Percentiles rank a stretch among this genome's conserved stretches.
phyloP scores from a whole-genome alignment of 2,329 filamentous ascomycete genomes.

The Claviceps sp. region DNA sequence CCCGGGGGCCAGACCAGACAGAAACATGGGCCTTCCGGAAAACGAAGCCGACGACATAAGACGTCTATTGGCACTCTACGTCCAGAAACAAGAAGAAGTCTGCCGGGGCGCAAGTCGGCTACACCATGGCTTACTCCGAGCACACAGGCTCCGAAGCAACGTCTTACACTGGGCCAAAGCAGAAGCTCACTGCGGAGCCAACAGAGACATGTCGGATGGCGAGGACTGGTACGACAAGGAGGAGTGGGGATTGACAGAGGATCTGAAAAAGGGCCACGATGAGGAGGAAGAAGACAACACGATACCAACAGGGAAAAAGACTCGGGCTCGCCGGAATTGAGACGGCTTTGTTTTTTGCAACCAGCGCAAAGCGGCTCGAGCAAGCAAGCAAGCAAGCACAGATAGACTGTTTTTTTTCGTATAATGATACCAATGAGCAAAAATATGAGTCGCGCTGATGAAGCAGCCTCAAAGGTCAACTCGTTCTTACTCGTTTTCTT shows the following conservation, averaged over 20 bases:
- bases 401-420: neutral
- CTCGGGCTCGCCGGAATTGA: conserved; percentile 34
- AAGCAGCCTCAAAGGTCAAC: too few relatives aligned
- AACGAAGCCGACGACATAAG: conserved; percentile 68
- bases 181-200: conserved; percentile 54
- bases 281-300: conserved; percentile 69
- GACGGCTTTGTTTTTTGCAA: neutral
- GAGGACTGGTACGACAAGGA: conserved; percentile 83
- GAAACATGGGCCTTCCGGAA: conserved; percentile 57
- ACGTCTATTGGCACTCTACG: conserved; percentile 58
- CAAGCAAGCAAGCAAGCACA: neutral
- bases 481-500: too few relatives aligned
- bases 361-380: neutral
- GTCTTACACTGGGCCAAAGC: conserved; percentile 67
- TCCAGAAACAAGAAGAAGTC: conserved; percentile 78
- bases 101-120: conserved; percentile 56
- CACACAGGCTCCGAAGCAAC: conserved; percentile 56
- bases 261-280: conserved; percentile 69
- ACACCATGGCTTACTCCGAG: conserved; percentile 56
- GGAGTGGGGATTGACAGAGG: conserved; percentile 62
- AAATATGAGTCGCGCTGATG: too few relatives aligned
- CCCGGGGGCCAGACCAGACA: conserved; percentile 45
- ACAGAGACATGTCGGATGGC: conserved; percentile 69
- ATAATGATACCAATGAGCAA: too few relatives aligned
- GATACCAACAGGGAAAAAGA: conserved; percentile 45